Evolutionary conservation across 352 stramenopile genomes (phyloP).

Genomic region (Phytophthora aleatoria): DNA sequence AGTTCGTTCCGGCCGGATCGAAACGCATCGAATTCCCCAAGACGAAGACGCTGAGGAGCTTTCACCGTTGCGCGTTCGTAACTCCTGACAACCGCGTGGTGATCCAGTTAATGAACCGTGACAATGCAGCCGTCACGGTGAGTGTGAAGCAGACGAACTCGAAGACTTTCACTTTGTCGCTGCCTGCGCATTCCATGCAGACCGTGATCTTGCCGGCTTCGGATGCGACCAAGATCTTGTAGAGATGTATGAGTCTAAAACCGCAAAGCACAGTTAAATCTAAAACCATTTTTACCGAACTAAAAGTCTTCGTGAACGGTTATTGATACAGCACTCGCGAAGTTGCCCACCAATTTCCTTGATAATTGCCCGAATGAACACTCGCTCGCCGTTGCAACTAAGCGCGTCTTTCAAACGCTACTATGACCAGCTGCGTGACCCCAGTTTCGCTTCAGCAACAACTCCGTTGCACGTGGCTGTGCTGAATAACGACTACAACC

Average conservation of each 20-base stretch:
- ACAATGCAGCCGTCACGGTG: conserved; percentile 36
- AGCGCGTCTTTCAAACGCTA: conserved; percentile 40
- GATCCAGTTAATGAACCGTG: conserved; percentile 49
- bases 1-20: conserved; percentile 56
- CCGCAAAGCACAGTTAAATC: neutral
- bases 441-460: conserved; percentile 16
- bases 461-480: conserved; percentile 39
- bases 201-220: conserved; percentile 27
- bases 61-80: conserved; percentile 46
- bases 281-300: neutral
- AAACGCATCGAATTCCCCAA: conserved; percentile 44
- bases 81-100: conserved; percentile 48
- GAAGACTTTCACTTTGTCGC: conserved; percentile 25
- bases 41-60: conserved; percentile 36
- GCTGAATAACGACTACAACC: conserved; percentile 33
- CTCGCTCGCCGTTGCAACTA: conserved; percentile 24
- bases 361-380: conserved; percentile 6
- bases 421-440: conserved; percentile 33
- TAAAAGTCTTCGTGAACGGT: neutral
- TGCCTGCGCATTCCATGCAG: conserved; percentile 27
- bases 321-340: too few relatives aligned
- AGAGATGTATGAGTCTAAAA: conserved; percentile 1
- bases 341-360: too few relatives aligned
- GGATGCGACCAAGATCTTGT: conserved; percentile 16
- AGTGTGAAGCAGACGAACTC: conserved; percentile 34